A percentile compares a stretch with the other conserved stretches of the same genome.
Conservation (phyloP, 305 asterid genomes). For the Fraxinus baroniana region DNA sequence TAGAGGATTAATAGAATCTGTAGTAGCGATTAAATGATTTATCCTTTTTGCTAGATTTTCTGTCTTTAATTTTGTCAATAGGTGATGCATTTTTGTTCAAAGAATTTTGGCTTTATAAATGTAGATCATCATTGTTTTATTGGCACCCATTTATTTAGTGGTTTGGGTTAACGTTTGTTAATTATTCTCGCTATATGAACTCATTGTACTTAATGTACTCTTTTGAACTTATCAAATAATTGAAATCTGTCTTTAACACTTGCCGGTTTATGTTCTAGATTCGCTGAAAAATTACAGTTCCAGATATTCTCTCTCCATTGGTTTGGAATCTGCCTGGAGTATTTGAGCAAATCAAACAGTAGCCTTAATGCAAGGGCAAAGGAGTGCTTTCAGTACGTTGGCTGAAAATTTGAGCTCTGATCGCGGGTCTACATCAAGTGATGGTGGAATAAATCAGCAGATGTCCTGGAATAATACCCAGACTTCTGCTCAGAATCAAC, state of each 20-base stretch:
- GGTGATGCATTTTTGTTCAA: not conserved
- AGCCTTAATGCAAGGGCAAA: constrained; percentile 83
- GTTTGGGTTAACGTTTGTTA: not conserved
- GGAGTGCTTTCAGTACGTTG: constrained; percentile 60
- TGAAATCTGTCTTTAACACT: not conserved
- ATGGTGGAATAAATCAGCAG: constrained; percentile 59
- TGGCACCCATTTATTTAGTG: not conserved
- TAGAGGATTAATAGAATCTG: not conserved
- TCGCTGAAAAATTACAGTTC: constrained; percentile 27
- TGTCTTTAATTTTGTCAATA: not conserved
- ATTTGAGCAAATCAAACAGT: constrained; percentile 20
- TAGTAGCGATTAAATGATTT: not conserved
- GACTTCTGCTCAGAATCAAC: constrained; percentile 48
- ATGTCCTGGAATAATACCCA: constrained; percentile 57
- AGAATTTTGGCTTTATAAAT: not conserved
- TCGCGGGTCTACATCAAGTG: constrained; percentile 60
- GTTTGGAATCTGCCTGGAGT: constrained; percentile 5
- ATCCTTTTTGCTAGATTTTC: not conserved
- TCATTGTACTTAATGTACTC: not conserved
- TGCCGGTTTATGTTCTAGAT: constrained; percentile 33
- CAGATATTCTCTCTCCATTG: constrained; percentile 14
- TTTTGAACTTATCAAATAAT: not conserved
- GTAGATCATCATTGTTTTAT: not conserved
- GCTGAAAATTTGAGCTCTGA: constrained; percentile 67
- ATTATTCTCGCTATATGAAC: not conserved